Base-by-base conservation (phyloP, 805 yeast genomes). In the Cyberlindnera veronae region DNA sequence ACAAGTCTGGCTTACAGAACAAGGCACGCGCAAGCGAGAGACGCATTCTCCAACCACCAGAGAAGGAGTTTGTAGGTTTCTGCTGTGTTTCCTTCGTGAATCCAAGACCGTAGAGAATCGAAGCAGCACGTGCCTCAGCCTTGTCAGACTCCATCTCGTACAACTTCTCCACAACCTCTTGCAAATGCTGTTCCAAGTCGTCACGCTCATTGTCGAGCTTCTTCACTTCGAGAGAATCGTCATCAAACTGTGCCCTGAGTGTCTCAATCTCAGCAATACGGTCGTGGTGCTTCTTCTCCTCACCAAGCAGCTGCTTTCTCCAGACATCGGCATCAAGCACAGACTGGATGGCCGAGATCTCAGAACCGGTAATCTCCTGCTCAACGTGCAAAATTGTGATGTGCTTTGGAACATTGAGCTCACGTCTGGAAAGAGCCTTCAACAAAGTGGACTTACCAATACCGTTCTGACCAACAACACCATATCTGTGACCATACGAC, bases 21-120 rank as follows among this genome's bases (percentile, higher is more conserved):
- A 93, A 74, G 0, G 99, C 99, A 67, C 99, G 80, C 4, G 99
- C 99, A 45, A 93, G 74, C n/a, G 97, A 86, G 50, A 93, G 75
- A 72, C 99, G 85, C 99, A 93, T 93, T 76, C 99, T 84, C 99
- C 99, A 93, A 80, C 99, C 99, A 77, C 99, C 99, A 38, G 97
- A 89, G 63, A 93, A 93, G 20, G 89, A 76, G 50, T 88, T 91
- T 6, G 98, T 89, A 23, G 96, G 81, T 48, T 72, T 72, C 34
- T 71, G 67, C 63, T 93, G 99, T 6, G 96, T 76, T 55, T 84
- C 95, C 48, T 78, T 77, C 34, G 95, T 81, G 71, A 93, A 93
- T 41, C 99, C 99, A 47, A 93, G 72, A 60, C 99, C 99, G 48
- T 65, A 85, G 48, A 93, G 69, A 45, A 93, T 91, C 10, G 95